Evolutionary conservation across 2,329 filamentous ascomycete genomes (phyloP).

Genomic region (Calonectria pteridis): DNA sequence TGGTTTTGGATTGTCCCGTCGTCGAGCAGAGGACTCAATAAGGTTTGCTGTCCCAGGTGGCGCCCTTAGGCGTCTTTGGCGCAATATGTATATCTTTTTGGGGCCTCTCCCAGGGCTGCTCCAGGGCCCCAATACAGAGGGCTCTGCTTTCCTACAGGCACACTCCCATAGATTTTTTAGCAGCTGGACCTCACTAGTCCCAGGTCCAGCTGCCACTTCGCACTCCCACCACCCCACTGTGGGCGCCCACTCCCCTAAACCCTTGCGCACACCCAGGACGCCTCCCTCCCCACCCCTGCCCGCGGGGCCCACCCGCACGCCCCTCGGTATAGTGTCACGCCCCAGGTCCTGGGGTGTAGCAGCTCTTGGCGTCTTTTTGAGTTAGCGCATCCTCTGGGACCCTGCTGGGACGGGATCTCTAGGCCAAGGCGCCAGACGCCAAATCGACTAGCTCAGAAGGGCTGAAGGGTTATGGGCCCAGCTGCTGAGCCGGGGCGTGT

Average conservation of each 20-base stretch:
- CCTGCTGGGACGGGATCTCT: conserved; percentile 48
- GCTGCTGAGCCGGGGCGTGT: conserved; percentile 32
- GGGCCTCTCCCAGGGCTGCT: conserved; percentile 28
- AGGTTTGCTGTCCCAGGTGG: conserved; percentile 43
- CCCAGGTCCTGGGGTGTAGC: conserved; percentile 16
- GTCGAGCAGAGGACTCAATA: conserved; percentile 44
- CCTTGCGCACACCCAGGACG: not conserved
- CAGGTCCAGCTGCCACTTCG: conserved; percentile 11
- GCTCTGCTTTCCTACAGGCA: conserved; percentile 16
- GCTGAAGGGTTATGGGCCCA: conserved; percentile 51
- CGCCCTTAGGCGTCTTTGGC: conserved; percentile 40
- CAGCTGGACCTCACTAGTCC: conserved; percentile 1
- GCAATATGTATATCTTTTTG: conserved; percentile 43
- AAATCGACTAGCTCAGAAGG: conserved; percentile 53
- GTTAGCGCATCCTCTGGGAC: conserved; percentile 36
- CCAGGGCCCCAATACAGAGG: conserved; percentile 15
- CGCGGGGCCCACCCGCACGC: not conserved
- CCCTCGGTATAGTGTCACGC: conserved; percentile 8
- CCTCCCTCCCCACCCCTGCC: not conserved
- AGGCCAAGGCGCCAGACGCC: conserved; percentile 40
- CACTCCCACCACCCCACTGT: not conserved
- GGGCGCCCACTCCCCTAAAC: conserved; percentile 5
- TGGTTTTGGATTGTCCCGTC: conserved; percentile 36
- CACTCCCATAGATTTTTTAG: conserved; percentile 13
- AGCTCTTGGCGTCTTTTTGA: conserved; percentile 35